Evolutionary conservation across 2,329 filamentous ascomycete genomes (phyloP), one percentile per base, ranked within the genome.

Genomic region (Xylariaceae sp.): DNA sequence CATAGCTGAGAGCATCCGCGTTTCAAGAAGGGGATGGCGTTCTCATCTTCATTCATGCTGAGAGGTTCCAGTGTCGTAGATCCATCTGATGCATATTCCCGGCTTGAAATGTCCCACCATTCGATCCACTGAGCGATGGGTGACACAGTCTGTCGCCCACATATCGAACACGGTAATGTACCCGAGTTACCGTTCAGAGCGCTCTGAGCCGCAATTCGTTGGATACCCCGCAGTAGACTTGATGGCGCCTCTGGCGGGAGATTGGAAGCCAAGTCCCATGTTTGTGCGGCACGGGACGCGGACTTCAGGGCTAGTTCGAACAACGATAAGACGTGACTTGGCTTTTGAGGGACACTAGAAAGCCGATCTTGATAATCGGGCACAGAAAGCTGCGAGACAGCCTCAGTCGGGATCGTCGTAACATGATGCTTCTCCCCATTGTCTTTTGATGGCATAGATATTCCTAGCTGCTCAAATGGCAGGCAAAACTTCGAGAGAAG

Each of bases 71-170:
- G n/a, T 42, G 13, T 13, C 8, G 11, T 48, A 18, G 3, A 10
- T 15, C n/a, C 15, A 15, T 4, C n/a, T 39, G 34, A 15, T 23
- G 34, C 35, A 6, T 18, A 13, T 34, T 55, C 9, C n/a, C 18
- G 44, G 42, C 57, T 54, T 34, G 60, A 61, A 37, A 79, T 66
- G 59, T 80, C 76, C 70, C 81, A 83, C 81, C 85, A 88, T 67
- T 88, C 85, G 6, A 88, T 72, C 85, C 85, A 88, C 66, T 84
- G 78, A 0, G 80, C 74, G 2, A 78, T 71, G 2, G 84, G 80
- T 18, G 81, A 73, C 5, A 84, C 73, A 3, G 82, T 77, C 7
- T 69, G 67, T 34, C 77, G 76, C 23, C 71, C 65, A 66, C 85
- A 88, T 0, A 77, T 73, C 1, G 81, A 80, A 65, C 85, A 88